These are phyloP conservation scores for Globisporangium carolinianum DNA, from an alignment of 352 stramenopile genomes.

Conservation along the genomic window DNA sequence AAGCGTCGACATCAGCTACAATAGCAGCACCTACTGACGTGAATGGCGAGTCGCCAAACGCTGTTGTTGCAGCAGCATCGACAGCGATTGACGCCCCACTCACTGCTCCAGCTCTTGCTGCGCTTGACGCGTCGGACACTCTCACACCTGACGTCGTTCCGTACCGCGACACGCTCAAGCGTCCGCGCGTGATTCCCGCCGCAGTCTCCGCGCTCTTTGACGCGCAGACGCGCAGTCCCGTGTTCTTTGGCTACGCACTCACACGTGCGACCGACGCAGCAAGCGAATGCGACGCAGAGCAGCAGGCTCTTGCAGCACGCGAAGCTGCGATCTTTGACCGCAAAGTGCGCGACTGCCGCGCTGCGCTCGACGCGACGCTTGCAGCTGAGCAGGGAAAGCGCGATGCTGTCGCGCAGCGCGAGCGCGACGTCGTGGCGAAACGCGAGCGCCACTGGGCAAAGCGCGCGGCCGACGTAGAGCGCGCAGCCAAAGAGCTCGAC, in stretches of 20 bases:
- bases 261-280: constrained; percentile 36
- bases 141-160: constrained; percentile 5
- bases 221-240: constrained; percentile 30
- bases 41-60: constrained; percentile 7
- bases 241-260: constrained; percentile 69
- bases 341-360: constrained; percentile 36
- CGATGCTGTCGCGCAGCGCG: constrained; percentile 36
- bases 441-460: constrained; percentile 45
- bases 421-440: constrained; percentile 37
- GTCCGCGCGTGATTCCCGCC: constrained; percentile 44
- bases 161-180: constrained; percentile 33
- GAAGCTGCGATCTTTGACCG: constrained; percentile 46
- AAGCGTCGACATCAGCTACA: neutral
- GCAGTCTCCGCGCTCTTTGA: constrained; percentile 38
- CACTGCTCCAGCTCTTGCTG: constrained; percentile 12
- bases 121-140: constrained; percentile 8
- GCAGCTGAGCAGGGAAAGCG: constrained; percentile 51
- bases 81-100: neutral
- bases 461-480: constrained; percentile 50
- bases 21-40: constrained; percentile 7
- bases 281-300: constrained; percentile 23
- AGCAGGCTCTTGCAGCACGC: constrained; percentile 19
- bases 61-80: neutral
- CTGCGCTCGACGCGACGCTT: constrained; percentile 25
- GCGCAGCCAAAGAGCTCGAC: constrained; percentile 66